Evolutionary conservation across 208 protist genomes (phyloP), one percentile per base, ranked within the genome.

Genomic region (Wallacemonas sp.): DNA sequence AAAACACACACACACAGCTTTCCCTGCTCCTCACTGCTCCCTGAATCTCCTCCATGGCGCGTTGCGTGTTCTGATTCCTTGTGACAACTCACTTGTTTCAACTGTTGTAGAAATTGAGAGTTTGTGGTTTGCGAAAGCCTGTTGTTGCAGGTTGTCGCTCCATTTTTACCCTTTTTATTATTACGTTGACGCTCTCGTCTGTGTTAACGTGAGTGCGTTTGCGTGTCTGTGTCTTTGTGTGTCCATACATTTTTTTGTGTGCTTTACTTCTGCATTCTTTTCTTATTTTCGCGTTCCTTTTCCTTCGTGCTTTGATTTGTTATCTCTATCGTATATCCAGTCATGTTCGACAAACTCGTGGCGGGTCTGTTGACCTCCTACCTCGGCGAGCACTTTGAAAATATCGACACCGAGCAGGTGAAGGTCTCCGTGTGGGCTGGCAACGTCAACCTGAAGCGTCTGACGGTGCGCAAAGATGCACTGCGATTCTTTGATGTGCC

Each of bases 261-360:
- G 19, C 5, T 23, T 49, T 26, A 49, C 17, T 49, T 49, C 26
- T 21, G 3, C 38, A 17, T 29, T 19, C 19, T 11, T 44, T 63
- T 12, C 27, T 19, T 14, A 11, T 6, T 44, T 24, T 56, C 26
- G 41, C 54, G 5, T 69, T 63, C 24, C 12, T 69, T 41, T 57
- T 44, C 16, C 36, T 41, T 49, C 26, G 19, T 36, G n/a, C 17
- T 48, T 64, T 8, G 5, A n/a, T 36, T 49, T 33, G 27, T 8
- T 57, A 34, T 65, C 41, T 68, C 43, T 68, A 23, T 39, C 34
- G 46, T 17, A 55, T 41, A 55, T 17, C n/a, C 23, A 2, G 4
- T 32, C 23, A 96, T 96, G 90, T 83, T 96, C 57, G 74, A 94
- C 55, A 91, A 92, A 47, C 65, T 93, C 49, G 83, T 94, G 1